Evolutionary conservation across 2,329 filamentous ascomycete species (phyloP), one percentile per base, ranked within the genome.

Genomic region (Alternaria ethzedia): DNA sequence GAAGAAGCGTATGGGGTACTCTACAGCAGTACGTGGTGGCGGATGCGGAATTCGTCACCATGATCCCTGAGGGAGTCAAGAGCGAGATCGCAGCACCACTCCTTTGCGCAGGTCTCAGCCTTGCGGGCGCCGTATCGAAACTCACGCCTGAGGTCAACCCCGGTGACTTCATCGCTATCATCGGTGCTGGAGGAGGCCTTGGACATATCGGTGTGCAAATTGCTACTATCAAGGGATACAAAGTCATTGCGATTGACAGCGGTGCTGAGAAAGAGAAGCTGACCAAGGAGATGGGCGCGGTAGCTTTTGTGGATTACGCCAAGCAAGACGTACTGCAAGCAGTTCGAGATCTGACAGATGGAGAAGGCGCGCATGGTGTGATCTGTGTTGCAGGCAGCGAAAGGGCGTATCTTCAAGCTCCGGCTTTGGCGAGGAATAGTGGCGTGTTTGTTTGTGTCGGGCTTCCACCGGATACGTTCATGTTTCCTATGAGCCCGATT

Each of bases 81-180:
- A 78, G 75, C 59, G 77, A 79, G 58, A 70, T 80, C 10, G 77
- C 77, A 1, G 78, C 78, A 6, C 78, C 78, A 25, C 63, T 80
- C 28, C 68, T 80, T 2, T 80, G 78, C 46, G 78, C 78, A 20
- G 77, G 78, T 13, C 49, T 79, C 21, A 79, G 93, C 25, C 83
- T 97, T 44, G 96, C 93, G 1, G 93, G 93, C 0, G 85, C 92
- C 3, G 92, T 95, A 60, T 96, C 95, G 84, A 95, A 94, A 83
- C 91, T 91, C 13, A 91, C 93, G 79, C 93, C 92, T 0, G 89
- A 88, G 50, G 89, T 87, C 26, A 83, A 86, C 51, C 87, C 92
- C 2, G 93, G 93, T 20, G 88, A 96, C 78, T 90, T 84, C 21
- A 88, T 97, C 13, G 93, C 91, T 66, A 90, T 97, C 69, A 91